These are phyloP conservation scores for Phytophthora citricola DNA, from an alignment of 352 stramenopile species.

Conservation along the genomic window DNA sequence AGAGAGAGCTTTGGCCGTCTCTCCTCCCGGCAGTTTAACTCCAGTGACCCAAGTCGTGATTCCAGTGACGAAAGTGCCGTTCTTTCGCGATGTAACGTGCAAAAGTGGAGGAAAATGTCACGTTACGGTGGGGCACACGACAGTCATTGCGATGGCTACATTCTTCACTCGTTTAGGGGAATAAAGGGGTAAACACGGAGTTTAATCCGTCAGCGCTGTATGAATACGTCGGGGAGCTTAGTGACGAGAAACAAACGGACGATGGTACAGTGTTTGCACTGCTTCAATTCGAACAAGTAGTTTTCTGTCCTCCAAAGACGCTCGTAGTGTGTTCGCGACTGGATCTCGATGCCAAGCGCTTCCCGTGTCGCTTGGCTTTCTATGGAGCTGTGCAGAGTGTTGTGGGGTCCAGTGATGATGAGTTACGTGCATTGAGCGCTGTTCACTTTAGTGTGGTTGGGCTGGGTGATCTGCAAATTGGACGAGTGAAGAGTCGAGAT, in stretches of 20 bases:
- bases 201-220: constrained; percentile 59
- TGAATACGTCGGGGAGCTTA: constrained; percentile 50
- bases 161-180: constrained; percentile 57
- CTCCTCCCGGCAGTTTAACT: constrained; percentile 52
- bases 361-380: constrained; percentile 77
- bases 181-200: not conserved
- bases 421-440: constrained; percentile 11
- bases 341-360: constrained; percentile 68
- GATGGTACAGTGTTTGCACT: constrained; percentile 49
- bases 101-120: constrained; percentile 80
- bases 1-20: constrained; percentile 67
- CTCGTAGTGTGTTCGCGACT: constrained; percentile 81
- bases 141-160: constrained; percentile 66
- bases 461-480: constrained; percentile 55
- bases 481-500: constrained; percentile 63
- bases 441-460: constrained; percentile 23
- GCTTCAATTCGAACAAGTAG: constrained; percentile 71
- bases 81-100: constrained; percentile 56
- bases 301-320: constrained; percentile 59
- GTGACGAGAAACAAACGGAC: not conserved
- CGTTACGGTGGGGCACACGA: constrained; percentile 78
- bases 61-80: constrained; percentile 57
- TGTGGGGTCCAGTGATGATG: constrained; percentile 33
- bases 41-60: constrained; percentile 65
- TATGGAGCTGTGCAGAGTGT: constrained; percentile 58